Evolutionary conservation across 305 asterid species (phyloP).

Genomic region (Fraxinus albicans): DNA sequence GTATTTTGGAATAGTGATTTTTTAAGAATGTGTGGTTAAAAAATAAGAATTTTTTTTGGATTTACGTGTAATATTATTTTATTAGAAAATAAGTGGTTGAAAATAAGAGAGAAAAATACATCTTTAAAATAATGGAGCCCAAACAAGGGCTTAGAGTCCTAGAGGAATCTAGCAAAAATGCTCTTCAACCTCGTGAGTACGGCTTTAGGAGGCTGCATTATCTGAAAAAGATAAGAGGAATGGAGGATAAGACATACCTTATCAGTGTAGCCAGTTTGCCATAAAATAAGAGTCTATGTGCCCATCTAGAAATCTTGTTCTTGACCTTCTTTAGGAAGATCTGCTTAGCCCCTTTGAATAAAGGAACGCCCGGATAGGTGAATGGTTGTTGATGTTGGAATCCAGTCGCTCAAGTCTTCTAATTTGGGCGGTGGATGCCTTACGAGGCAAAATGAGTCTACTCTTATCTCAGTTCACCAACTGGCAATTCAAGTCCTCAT

Average conservation of each 20-base stretch:
- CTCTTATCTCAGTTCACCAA: background rate
- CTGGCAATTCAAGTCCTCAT: background rate
- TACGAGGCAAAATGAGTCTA: background rate
- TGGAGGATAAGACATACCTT: background rate
- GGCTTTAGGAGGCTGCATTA: background rate
- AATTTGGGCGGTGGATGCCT: background rate
- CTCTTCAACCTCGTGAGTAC: background rate
- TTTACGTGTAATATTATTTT: background rate
- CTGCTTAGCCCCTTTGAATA: background rate
- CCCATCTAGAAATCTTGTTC: background rate
- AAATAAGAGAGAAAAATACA: background rate
- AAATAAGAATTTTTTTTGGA: background rate
- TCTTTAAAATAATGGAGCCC: background rate
- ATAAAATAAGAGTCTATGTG: background rate
- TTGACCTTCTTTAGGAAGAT: background rate
- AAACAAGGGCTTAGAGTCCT: background rate
- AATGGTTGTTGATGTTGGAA: background rate
- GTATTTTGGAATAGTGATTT: background rate
- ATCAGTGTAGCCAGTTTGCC: background rate
- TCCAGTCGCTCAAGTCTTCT: background rate
- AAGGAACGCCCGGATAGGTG: background rate
- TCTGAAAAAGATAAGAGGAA: background rate
- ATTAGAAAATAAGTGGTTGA: background rate
- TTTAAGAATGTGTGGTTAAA: background rate
- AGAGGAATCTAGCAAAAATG: background rate